Evolutionary conservation across 352 stramenopile genomes (phyloP), one percentile per base, ranked within the genome.

Genomic region (Achlya hypogyna): DNA sequence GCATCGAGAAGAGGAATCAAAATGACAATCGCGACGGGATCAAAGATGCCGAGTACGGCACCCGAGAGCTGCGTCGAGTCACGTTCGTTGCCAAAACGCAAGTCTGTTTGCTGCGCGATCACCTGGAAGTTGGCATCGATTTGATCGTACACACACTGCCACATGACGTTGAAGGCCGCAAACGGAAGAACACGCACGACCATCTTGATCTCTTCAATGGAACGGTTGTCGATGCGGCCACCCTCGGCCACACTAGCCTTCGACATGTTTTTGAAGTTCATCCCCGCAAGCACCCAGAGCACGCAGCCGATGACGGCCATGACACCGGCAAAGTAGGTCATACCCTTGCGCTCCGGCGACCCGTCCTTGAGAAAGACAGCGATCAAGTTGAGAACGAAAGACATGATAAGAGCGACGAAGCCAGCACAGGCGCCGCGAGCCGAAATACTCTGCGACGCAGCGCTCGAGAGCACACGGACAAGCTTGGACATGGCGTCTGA

Each of bases 21-120:
- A 16, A 84, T 60, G 5, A 84, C 42, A 20, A 78, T 74, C 4
- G 59, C 67, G 16, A 81, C 72, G 0, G 78, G 78, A 40, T 85
- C 76, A 49, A 81, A 82, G 51, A 82, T 72, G 38, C 78, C 75
- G 12, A 84, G 69, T 16, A 75, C 81, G 29, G 79, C 75, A 8
- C 79, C 79, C 25, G 79, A 75, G 34, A 88, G 75, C 67, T 88
- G 79, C 4, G 51, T 75, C 51, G 73, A 76, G 62, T 84, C 56
- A 3, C 69, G 67, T 40, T 74, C 73, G 53, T 62, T 74, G 5
- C 54, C 73, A 20, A 80, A 75, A 56, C 81, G 81, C 56, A 86
- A 53, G 62, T 89, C 81, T 40, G 72, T 81, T 69, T 89, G 81
- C 68, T 89, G 81, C 10, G 78, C 81, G 69, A 89, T 87, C 18